Conservation (phyloP, 2,329 filamentous ascomycete genomes). For the Gaeumannomyces tritici region DNA sequence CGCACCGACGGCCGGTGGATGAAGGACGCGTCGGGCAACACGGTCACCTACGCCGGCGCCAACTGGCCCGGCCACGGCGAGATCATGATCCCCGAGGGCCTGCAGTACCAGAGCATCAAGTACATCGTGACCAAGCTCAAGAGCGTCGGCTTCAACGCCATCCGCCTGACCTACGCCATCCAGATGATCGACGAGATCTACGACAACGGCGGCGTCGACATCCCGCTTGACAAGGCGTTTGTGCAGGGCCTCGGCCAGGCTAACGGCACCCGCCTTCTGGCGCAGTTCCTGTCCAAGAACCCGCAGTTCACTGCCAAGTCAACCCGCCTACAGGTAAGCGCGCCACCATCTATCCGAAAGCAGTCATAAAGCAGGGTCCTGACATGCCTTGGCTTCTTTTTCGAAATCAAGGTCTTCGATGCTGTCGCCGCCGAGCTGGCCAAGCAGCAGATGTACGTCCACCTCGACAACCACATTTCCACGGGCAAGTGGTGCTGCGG, state of each 20-base stretch:
- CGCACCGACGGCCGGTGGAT: constrained; percentile 30
- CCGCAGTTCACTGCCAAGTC: constrained; percentile 43
- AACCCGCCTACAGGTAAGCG: constrained; percentile 38
- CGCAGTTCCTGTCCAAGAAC: constrained; percentile 45
- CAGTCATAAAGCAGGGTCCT: constrained; percentile 2
- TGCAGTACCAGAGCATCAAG: constrained; percentile 50
- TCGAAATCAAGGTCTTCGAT: constrained; percentile 41
- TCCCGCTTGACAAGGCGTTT: constrained; percentile 30
- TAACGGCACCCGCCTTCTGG: constrained; percentile 42
- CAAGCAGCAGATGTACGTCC: constrained; percentile 45
- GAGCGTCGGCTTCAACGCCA: constrained; percentile 50
- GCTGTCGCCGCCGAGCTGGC: constrained; percentile 49
- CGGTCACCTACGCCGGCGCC: constrained; percentile 41
- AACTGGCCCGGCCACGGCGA: constrained; percentile 55
- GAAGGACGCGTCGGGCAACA: constrained; percentile 28
- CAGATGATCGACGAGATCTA: constrained; percentile 54
- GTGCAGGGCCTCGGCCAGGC: constrained; percentile 33
- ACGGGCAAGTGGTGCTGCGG: constrained; percentile 49
- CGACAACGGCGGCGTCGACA: constrained; percentile 34
- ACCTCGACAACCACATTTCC: constrained; percentile 54
- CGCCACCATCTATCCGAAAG: constrained; percentile 3
- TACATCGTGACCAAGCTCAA: constrained; percentile 46
- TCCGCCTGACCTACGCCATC: constrained; percentile 54
- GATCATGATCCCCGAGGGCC: constrained; percentile 55
- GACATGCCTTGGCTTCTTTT: too few relatives aligned